Evolutionary conservation across 352 stramenopile species (phyloP), one percentile per base, ranked within the genome.

Genomic region (Phytophthora sp.): DNA sequence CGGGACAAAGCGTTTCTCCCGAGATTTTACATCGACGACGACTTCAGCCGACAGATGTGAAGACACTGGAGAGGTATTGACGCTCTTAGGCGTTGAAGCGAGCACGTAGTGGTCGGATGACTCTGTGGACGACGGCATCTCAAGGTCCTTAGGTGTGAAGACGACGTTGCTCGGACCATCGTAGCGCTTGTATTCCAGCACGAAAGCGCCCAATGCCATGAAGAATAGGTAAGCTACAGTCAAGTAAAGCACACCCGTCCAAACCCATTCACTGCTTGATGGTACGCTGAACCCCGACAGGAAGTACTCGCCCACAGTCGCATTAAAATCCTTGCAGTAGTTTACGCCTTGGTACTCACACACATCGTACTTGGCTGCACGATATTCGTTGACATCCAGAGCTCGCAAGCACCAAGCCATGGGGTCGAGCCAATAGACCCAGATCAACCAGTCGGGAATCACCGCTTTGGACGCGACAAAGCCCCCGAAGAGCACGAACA

Each of bases 341-440:
- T 77, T 45, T 39, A 82, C 45, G 3, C 62, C 66, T 1, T 76
- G 49, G n/a, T 72, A 77, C 11, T 63, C 63, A 31, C 60, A 78
- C 7, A 66, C 51, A 20, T 73, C 50, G 36, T 69, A 69, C 4
- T 30, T 31, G 2, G 23, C 26, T 4, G 67, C 53, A 18, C 63
- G 62, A 63, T 81, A 79, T 58, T 81, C 33, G 27, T 61, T 67
- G 18, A 82, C 62, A 29, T 44, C 59, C 5, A 85, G 33, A n/a
- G 41, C 45, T 6, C 76, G 76, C 26, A 81, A 27, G 29, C 57
- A 60, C 79, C 79, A 88, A 1, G 69, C 31, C 6, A 88, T 60
- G 0, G 80, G 80, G 38, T 86, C 66, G 2, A 89, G 23, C 61
- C 63, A 89, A 53, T 85, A 90, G 6, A 82, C n/a, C 80, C 80